Evolutionary conservation across 192 early-diverging fungal genomes (phyloP).

Genomic region (Polychytrium aggregatum): DNA sequence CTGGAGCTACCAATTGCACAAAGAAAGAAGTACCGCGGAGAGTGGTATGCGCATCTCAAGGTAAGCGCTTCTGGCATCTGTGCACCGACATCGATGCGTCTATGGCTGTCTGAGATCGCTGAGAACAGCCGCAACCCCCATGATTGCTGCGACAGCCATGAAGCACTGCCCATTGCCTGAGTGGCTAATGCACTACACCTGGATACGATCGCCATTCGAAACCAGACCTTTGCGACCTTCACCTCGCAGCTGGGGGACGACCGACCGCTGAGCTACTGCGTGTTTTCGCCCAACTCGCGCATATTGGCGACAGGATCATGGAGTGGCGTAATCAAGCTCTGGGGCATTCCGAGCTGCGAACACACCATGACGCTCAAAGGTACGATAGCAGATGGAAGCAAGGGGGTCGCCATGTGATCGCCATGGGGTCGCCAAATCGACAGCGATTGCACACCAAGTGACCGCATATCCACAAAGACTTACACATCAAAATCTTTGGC

Average conservation of each 20-base stretch:
- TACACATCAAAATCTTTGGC: neutral
- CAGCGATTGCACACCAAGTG: too few species aligned
- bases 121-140: too few species aligned
- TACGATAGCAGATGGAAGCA: neutral
- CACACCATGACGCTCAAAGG: conserved; percentile 42
- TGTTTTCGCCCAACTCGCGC: conserved; percentile 72
- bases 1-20: conserved; percentile 48
- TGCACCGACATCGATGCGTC: too few species aligned
- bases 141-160: too few species aligned
- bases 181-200: neutral
- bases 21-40: conserved; percentile 60
- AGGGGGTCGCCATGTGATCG: neutral
- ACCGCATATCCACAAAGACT: conserved; percentile 7
- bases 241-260: conserved; percentile 84
- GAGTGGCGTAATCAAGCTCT: conserved; percentile 76
- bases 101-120: too few species aligned
- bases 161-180: too few species aligned
- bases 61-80: too few species aligned
- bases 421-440: too few species aligned
- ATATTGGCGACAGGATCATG: conserved; percentile 72
- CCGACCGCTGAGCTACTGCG: conserved; percentile 63
- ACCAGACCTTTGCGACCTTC: conserved; percentile 45
- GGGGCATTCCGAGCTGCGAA: conserved; percentile 69
- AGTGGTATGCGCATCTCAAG: conserved; percentile 60
- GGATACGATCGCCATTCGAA: neutral